phyloP scores from a whole-genome alignment of 495 filamentous ascomycete genomes.

The Aspergillus hancockii region DNA sequence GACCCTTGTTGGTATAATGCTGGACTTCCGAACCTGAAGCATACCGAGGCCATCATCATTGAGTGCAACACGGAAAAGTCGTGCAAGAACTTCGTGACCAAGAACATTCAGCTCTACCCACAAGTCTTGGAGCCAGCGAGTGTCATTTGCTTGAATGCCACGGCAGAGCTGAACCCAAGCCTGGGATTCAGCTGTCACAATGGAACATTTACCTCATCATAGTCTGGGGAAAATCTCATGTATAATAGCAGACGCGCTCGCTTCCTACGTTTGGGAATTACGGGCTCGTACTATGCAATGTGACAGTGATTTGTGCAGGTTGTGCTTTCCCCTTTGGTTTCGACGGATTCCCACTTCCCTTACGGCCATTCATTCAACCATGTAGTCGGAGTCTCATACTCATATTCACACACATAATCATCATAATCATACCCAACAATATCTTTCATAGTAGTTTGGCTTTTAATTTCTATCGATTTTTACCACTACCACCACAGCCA shows the following conservation, averaged over 20 bases:
- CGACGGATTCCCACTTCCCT: background rate
- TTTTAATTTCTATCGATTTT: background rate
- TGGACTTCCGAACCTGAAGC: conserved; percentile 35
- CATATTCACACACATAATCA: too few species aligned
- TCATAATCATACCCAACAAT: background rate
- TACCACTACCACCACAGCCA: background rate
- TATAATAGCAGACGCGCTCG: background rate
- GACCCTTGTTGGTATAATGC: conserved; percentile 44
- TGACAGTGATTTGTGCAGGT: background rate
- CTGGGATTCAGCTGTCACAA: conserved; percentile 39
- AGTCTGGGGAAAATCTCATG: background rate
- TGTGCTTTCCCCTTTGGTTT: background rate
- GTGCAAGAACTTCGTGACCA: conserved; percentile 33
- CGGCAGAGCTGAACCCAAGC: conserved; percentile 32
- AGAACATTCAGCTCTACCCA: conserved; percentile 34
- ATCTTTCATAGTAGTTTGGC: background rate
- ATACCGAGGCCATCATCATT: conserved; percentile 40
- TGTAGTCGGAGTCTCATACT: background rate
- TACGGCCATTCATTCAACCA: background rate
- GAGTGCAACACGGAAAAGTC: conserved; percentile 40
- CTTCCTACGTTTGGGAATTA: too few species aligned
- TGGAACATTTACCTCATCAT: conserved; percentile 30
- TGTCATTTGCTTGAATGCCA: conserved; percentile 39
- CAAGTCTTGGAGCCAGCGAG: conserved; percentile 32
- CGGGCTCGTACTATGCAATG: background rate